Evolutionary conservation across 1,139 yeast genomes (phyloP), one percentile per base, ranked within the genome.

Genomic region (Debaryomyces sp.): DNA sequence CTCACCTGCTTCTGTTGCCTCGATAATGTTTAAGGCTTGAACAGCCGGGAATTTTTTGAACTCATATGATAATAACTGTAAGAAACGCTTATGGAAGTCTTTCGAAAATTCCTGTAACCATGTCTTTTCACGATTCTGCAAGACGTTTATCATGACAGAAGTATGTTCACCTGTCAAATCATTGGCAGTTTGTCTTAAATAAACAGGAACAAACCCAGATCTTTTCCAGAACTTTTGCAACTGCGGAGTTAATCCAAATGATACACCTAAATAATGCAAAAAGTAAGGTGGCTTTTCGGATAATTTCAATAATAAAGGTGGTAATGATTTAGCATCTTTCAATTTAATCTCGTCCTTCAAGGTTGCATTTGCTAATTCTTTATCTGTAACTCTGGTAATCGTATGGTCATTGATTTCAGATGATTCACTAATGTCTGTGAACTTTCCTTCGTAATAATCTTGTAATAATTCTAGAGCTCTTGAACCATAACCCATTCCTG

Each of bases 111-210:
- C 96, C 13, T 76, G 74, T 47, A 94, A 75, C 99, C 99, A 94
- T 47, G 72, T 71, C 50, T 75, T 71, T 55, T 85, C 87, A 62
- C 91, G 80, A 36, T 74, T 73, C 47, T 79, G 79, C 52, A 94
- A 75, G 2, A 88, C 87, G 55, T 84, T 85, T 47, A 95, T 67
- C 96, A 94, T 92, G 33, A 95, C 97, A 64, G 96, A 82, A 1
- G 98, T 91, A 64, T 95, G 97, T 68, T 94, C 99, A 47, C 99
- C 99, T 27, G 99, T 94, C 52, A 94, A 77, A 52, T 95, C 99
- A 62, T 94, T 95, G 13, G 97, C 84, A 15, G 99, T 94, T 69
- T 95, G 99, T 63, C 99, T 87, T 51, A 94, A 73, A 65, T 94
- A 94, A 4, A 94, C 97, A 0, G 99, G 99, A 4, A 82, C 77